Evolutionary conservation across 192 early-diverging fungal genomes (phyloP).

Genomic region (Fimicolochytrium jonesii): DNA sequence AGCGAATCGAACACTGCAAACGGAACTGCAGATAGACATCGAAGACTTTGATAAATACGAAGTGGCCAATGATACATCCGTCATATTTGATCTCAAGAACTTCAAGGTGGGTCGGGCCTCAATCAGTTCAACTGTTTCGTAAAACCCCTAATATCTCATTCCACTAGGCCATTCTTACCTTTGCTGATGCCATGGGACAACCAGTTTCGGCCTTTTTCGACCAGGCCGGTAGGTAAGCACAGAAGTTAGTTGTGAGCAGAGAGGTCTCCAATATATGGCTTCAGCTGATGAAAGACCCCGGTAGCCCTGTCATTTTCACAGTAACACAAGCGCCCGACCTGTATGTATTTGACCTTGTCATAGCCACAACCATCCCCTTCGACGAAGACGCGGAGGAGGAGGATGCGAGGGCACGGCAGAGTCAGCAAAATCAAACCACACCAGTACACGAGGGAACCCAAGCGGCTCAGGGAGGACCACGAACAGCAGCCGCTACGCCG

Average conservation of each 20-base stretch:
- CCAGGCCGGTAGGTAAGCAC: slow-evolving; percentile 33
- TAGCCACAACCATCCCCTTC: slow-evolving; percentile 26
- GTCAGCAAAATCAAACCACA: slow-evolving; percentile 1
- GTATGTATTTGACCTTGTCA: slow-evolving; percentile 32
- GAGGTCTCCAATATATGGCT: neutral
- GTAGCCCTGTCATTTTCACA: slow-evolving; percentile 35
- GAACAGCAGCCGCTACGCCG: neutral
- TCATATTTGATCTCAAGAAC: slow-evolving; percentile 36
- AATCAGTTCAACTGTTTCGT: neutral
- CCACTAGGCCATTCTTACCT: slow-evolving; percentile 27
- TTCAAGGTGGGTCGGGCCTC: too few species aligned
- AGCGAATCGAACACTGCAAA: slow-evolving; percentile 26
- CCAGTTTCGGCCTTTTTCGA: slow-evolving; percentile 34
- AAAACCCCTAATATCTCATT: neutral
- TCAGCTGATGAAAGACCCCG: neutral
- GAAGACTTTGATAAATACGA: slow-evolving; percentile 39
- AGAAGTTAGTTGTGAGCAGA: neutral
- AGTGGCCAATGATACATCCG: slow-evolving; percentile 14
- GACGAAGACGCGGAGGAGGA: neutral
- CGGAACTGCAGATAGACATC: slow-evolving; percentile 36
- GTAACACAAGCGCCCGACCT: slow-evolving; percentile 29
- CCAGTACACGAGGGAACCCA: neutral
- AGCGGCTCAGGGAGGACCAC: neutral
- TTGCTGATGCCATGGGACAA: slow-evolving; percentile 38
- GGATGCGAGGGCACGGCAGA: neutral